Evolutionary conservation across 2,329 filamentous ascomycete genomes (phyloP).

Genomic region (Stemphylium lycopersici): DNA sequence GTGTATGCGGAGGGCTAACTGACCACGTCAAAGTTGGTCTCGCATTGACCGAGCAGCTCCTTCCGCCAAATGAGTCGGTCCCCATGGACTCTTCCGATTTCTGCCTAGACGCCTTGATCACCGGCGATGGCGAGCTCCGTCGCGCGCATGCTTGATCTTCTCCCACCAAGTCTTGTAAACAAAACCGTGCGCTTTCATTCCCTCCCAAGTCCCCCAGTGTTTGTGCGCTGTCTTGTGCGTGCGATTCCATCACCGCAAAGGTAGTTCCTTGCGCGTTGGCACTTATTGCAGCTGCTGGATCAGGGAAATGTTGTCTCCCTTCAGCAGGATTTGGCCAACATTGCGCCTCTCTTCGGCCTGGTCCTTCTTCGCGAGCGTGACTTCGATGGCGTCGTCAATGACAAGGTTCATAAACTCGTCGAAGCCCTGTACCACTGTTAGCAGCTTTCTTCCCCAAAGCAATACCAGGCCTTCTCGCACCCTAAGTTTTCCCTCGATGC

Average conservation of each 20-base stretch:
- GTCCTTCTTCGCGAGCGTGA: constrained; percentile 83
- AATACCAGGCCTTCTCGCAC: constrained; percentile 57
- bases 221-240: constrained; percentile 9
- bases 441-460: constrained; percentile 2
- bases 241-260: constrained; percentile 5
- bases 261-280: background rate
- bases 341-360: constrained; percentile 76
- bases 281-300: constrained; percentile 60
- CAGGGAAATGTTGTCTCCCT: constrained; percentile 86
- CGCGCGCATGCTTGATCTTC: constrained; percentile 27
- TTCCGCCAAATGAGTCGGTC: constrained; percentile 68
- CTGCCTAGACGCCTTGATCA: constrained; percentile 76
- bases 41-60: constrained; percentile 83
- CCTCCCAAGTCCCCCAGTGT: constrained; percentile 4
- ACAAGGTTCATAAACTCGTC: constrained; percentile 99
- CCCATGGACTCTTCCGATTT: constrained; percentile 80
- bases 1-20: constrained; percentile 42
- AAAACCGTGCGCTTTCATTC: background rate
- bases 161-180: constrained; percentile 5
- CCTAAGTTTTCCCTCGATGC: constrained; percentile 95
- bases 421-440: constrained; percentile 71
- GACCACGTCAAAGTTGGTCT: constrained; percentile 68
- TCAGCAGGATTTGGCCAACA: constrained; percentile 83
- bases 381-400: constrained; percentile 92
- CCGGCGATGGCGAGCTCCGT: constrained; percentile 68